Conservation (phyloP, 2,329 filamentous ascomycete species). For the Paramyrothecium roridum region DNA sequence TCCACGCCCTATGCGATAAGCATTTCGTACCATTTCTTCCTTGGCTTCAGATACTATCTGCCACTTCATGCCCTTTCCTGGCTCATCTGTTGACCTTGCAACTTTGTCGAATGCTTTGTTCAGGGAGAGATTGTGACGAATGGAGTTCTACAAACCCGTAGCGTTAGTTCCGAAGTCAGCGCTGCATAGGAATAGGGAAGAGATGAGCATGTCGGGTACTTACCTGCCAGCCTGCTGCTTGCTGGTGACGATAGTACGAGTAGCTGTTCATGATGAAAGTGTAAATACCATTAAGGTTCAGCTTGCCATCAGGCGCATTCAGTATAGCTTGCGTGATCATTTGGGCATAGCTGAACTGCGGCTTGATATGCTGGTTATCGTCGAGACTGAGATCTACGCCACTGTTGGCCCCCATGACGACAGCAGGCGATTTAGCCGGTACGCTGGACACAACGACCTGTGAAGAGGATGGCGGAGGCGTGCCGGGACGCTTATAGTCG, state of each 20-base stretch:
- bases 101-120: conserved; percentile 96
- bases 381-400: conserved; percentile 78
- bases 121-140: conserved; percentile 91
- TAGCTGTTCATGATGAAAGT: conserved; percentile 88
- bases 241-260: conserved; percentile 85
- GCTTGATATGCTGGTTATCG: conserved; percentile 86
- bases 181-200: not conserved
- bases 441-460: conserved; percentile 2
- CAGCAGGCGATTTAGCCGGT: conserved; percentile 27
- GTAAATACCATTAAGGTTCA: conserved; percentile 91
- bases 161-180: conserved; percentile 9
- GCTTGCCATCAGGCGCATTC: conserved; percentile 78
- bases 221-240: conserved; percentile 82
- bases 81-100: conserved; percentile 87
- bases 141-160: conserved; percentile 67
- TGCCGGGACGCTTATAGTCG: conserved; percentile 58
- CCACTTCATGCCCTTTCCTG: conserved; percentile 99
- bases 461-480: conserved; percentile 45
- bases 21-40: conserved; percentile 83
- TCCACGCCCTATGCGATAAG: conserved; percentile 57
- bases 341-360: conserved; percentile 92
- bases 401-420: conserved; percentile 34
- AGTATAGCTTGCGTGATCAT: conserved; percentile 97
- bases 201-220: conserved; percentile 23
- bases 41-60: conserved; percentile 80